These are phyloP conservation scores for Barbatosphaeria neglecta DNA, from an alignment of 495 filamentous ascomycete genomes.

Conservation along the genomic window DNA sequence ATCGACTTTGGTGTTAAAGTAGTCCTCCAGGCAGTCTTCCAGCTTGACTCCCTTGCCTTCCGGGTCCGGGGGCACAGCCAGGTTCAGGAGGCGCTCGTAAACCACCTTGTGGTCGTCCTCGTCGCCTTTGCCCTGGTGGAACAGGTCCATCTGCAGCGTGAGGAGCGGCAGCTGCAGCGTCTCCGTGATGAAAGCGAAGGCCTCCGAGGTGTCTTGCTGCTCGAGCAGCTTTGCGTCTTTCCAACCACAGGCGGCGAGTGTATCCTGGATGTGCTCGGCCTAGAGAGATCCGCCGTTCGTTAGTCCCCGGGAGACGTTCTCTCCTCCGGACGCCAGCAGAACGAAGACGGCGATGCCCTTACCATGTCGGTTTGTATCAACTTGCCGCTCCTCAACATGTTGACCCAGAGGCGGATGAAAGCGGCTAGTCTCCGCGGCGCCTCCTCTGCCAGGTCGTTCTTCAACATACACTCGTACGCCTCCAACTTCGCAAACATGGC, in stretches of 20 bases:
- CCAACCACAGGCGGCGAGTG: slow-evolving; percentile 86
- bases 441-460: slow-evolving; percentile 47
- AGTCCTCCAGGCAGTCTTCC: slow-evolving; percentile 83
- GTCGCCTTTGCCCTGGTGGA: slow-evolving; percentile 74
- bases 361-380: slow-evolving; percentile 82
- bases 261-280: slow-evolving; percentile 73
- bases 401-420: slow-evolving; percentile 81
- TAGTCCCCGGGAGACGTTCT: background rate
- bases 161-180: slow-evolving; percentile 78
- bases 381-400: slow-evolving; percentile 72
- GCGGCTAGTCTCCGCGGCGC: slow-evolving; percentile 59
- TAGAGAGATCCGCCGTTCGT: slow-evolving; percentile 29
- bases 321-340: too few relatives aligned
- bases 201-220: slow-evolving; percentile 92
- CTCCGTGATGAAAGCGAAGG: slow-evolving; percentile 88
- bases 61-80: slow-evolving; percentile 62
- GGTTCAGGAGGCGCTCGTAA: slow-evolving; percentile 82
- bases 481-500: slow-evolving; percentile 89
- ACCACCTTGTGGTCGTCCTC: slow-evolving; percentile 88
- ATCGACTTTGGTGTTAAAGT: slow-evolving; percentile 92
- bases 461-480: slow-evolving; percentile 83
- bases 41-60: slow-evolving; percentile 56
- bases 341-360: slow-evolving; percentile 23
- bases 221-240: slow-evolving; percentile 58
- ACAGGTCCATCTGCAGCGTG: slow-evolving; percentile 88